A percentile compares a stretch with the other conserved stretches of the same genome.
Evolutionary conservation across 169 alveolate genomes (phyloP).

Genomic region (Besnoitia besnoiti): DNA sequence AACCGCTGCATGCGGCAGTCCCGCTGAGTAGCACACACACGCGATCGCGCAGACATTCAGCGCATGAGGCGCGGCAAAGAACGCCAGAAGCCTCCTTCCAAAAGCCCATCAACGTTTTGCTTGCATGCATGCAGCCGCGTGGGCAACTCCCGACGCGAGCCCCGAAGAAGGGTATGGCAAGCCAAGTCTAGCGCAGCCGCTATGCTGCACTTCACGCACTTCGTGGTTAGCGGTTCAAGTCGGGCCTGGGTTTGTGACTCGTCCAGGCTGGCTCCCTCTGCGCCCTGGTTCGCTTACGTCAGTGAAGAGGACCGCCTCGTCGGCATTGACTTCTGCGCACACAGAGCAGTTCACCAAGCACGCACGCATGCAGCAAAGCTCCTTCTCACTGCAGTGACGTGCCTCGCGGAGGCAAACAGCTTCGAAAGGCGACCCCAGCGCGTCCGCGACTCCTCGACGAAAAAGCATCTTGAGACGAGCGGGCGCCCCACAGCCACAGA

Average conservation of each 20-base stretch:
- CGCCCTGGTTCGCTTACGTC: slow-evolving; percentile 69
- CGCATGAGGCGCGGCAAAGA: neutral
- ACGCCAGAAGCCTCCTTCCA: neutral
- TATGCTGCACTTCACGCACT: neutral
- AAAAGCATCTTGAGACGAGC: neutral
- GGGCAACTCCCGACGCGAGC: no score
- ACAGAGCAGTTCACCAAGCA: neutral
- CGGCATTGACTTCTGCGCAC: slow-evolving; percentile 44
- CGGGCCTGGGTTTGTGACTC: no score
- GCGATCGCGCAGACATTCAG: neutral
- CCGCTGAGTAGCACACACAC: slow-evolving; percentile 35
- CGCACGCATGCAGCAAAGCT: neutral
- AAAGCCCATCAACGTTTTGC: no score
- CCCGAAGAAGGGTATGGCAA: neutral
- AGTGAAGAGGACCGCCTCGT: slow-evolving; percentile 50
- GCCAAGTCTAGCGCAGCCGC: neutral
- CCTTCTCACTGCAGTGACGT: no score
- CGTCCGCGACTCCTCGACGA: neutral
- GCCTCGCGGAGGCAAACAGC: neutral
- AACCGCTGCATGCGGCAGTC: slow-evolving; percentile 71
- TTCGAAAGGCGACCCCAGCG: neutral
- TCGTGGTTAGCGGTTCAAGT: no score
- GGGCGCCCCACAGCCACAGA: neutral
- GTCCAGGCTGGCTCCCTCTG: no score
- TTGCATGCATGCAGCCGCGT: neutral